These are phyloP conservation scores for Solanum neorickii DNA, from an alignment of 257 asterid genomes.

Conservation along the genomic window DNA sequence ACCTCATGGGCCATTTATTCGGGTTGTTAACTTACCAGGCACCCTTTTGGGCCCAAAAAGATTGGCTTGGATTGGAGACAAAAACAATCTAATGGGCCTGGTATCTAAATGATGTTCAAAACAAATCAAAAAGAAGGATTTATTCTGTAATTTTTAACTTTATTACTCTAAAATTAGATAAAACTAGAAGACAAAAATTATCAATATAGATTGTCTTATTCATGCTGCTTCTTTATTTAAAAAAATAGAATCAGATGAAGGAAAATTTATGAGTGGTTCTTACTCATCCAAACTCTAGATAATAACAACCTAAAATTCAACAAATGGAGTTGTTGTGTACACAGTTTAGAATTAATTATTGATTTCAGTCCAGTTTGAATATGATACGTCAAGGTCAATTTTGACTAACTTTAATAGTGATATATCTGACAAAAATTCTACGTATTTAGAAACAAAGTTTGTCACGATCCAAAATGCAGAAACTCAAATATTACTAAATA, in stretches of 20 bases:
- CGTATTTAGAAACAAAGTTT: too few relatives aligned
- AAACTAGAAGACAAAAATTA: neutral
- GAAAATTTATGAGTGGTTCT: neutral
- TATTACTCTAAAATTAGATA: neutral
- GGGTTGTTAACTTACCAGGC: neutral
- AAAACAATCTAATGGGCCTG: neutral
- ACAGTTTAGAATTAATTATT: neutral
- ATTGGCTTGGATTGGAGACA: neutral
- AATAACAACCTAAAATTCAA: neutral
- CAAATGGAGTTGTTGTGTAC: neutral
- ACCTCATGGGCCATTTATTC: neutral
- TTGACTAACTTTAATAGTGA: neutral
- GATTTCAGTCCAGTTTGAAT: neutral
- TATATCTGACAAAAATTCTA: neutral
- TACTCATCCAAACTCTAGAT: neutral
- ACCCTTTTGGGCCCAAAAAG: neutral
- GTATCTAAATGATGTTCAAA: neutral
- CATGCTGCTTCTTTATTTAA: neutral
- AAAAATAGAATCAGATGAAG: neutral
- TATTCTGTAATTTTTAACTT: neutral
- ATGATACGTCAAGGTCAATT: neutral
- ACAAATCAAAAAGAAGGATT: neutral
- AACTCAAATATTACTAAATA: too few relatives aligned
- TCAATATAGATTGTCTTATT: neutral
- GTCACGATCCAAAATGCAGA: too few relatives aligned